Evolutionary conservation across 768 basidiomycete species (phyloP).

Genomic region (Podaxis sp.): DNA sequence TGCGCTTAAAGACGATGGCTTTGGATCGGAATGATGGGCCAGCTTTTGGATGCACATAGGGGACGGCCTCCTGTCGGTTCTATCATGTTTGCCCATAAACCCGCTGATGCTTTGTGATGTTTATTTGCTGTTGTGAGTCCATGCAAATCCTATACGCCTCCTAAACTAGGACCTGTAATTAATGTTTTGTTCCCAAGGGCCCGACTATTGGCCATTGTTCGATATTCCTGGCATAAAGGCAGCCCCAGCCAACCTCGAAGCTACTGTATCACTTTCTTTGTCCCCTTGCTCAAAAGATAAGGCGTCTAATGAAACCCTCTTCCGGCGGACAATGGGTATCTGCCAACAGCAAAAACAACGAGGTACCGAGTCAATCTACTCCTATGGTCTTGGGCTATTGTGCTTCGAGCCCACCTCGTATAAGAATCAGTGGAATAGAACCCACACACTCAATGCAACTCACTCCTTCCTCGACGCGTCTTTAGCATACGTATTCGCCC

Average conservation of each 20-base stretch:
- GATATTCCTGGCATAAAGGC: not conserved
- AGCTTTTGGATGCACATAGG: not conserved
- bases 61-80: no score
- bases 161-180: not conserved
- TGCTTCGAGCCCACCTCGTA: not conserved
- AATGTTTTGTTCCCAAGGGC: not conserved
- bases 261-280: not conserved
- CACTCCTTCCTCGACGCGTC: not conserved
- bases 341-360: not conserved
- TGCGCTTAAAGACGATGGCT: not conserved
- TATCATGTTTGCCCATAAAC: not conserved
- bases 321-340: not conserved
- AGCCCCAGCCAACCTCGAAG: not conserved
- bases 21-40: not conserved
- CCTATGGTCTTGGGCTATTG: not conserved
- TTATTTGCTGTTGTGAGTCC: constrained; percentile 1
- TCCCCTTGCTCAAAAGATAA: not conserved
- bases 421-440: not conserved
- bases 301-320: not conserved
- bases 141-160: not conserved
- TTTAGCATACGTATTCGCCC: not conserved
- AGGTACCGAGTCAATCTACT: not conserved
- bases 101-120: not conserved
- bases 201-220: not conserved
- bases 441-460: not conserved